Evolutionary conservation across 116 monocot species (phyloP), one percentile per base, ranked within the genome.

Genomic region (Posidonia oceanica): DNA sequence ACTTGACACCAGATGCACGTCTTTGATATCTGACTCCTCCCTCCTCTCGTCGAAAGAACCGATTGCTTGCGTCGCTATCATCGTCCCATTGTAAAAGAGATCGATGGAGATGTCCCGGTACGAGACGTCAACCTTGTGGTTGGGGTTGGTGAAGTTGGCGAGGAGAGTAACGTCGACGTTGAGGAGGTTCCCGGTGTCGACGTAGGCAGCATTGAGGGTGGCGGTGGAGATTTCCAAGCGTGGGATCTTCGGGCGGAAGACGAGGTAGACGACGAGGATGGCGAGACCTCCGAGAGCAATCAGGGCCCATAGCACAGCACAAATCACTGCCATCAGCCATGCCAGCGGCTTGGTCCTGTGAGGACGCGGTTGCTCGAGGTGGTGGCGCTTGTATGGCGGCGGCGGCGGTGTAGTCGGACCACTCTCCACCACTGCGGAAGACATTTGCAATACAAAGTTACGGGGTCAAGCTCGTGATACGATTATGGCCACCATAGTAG

Each of bases 81-180:
- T 55, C 12, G 65, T 74, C 2, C 54, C 70, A 8, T 61, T 59
- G 77, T 82, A 89, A 80, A 79, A 93, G 52, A 89, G 72, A 62
- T 87, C 83, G 1, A 93, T 7, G 64, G 74, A 72, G 41, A 93
- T 22, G 81, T 71, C 71, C 4, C 61, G 44, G 72, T 86, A 83
- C 16, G 52, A 39, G 48, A 93, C 70, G 51, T 75, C 77, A 10
- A 93, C 71, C 75, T 75, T 93, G 7, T 17, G 20, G 75, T 93
- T 93, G n/a, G 89, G 89, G 63, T 93, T 93, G 53, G 83, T 75
- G 83, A 93, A 77, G 74, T 81, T 83, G 75, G 80, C 80, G 21
- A 93, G 89, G 23, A 93, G 3, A 56, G 84, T 81, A 71, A 93
- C n/a, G 66, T 93, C 93, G 39, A 89, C 84, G 72, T 93, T 93